Conservation (phyloP, 2,329 filamentous ascomycete genomes). For the Fusarium gaditjirri region DNA sequence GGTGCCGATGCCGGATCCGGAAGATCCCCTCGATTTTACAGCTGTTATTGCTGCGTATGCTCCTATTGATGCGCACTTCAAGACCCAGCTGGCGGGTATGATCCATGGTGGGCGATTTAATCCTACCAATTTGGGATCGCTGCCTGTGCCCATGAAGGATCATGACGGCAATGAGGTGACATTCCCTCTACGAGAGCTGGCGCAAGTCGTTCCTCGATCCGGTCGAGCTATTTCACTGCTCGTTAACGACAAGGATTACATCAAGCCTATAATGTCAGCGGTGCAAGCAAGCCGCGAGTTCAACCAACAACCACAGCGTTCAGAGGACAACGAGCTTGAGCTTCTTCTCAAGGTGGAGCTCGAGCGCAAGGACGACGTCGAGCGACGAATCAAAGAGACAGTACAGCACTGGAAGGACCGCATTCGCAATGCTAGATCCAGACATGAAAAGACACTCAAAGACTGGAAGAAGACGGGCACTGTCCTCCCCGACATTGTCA, state of each 20-base stretch:
- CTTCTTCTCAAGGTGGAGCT: constrained; percentile 65
- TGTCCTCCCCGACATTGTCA: constrained; percentile 60
- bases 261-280: constrained; percentile 67
- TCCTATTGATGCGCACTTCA: constrained; percentile 56
- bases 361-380: constrained; percentile 60
- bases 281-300: constrained; percentile 63
- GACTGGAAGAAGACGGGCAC: constrained; percentile 58
- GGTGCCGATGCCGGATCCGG: constrained; percentile 48
- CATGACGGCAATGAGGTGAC: constrained; percentile 41
- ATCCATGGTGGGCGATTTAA: constrained; percentile 63
- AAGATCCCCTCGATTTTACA: constrained; percentile 61
- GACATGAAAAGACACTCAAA: constrained; percentile 60
- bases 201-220: constrained; percentile 62
- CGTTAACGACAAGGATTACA: constrained; percentile 55
- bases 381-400: constrained; percentile 56
- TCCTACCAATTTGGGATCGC: constrained; percentile 59
- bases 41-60: constrained; percentile 58
- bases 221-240: constrained; percentile 55
- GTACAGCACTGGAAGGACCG: constrained; percentile 63
- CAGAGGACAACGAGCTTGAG: constrained; percentile 69
- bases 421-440: constrained; percentile 59
- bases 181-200: constrained; percentile 66
- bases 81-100: constrained; percentile 54
- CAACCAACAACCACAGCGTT: constrained; percentile 70
- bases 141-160: constrained; percentile 54